Evolutionary conservation across 495 filamentous ascomycete genomes (phyloP), one percentile per base, ranked within the genome.

Genomic region (Hamigera avellanea): DNA sequence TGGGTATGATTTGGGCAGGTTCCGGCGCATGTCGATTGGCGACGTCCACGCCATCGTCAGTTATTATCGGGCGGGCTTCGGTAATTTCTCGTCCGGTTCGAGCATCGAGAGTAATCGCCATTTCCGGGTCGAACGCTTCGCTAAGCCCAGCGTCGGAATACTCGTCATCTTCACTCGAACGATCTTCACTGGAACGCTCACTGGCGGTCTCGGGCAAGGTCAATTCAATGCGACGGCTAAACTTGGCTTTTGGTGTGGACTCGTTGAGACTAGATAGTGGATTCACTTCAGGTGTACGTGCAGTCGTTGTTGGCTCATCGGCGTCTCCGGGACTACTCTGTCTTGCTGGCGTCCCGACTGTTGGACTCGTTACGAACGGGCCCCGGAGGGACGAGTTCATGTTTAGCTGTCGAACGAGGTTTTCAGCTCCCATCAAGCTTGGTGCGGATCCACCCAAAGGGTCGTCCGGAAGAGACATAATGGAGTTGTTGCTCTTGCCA

Each of bases 361-460:
- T 37, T 44, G 58, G 34, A 45, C 40, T 36, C 53, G 59, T 44
- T 41, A 39, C 42, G 32, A 44, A 51, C 15, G 49, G 48, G 35
- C 46, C 40, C 50, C 59, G 57, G 46, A 53, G 46, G 42, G 53
- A 57, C 34, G 78, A 80, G 37, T 70, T 69, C 76, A 83, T 81
- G 44, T 81, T 70, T 35, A 84, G 58, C 45, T 76, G 69, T 42
- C 73, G 67, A 42, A 85, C 75, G 41, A 81, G 55, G 8, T 73
- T 78, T 56, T 82, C 79, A 35, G 80, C 70, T 26, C 78, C 80
- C 42, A 76, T 66, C 23, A 83, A 59, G 53, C 78, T 83, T 23
- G 74, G 54, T 33, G 70, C 69, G 31, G 61, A 61, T 39, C 56
- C 58, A 36, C 52, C 48, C 39, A 62, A 48, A 13, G 56, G 54